phyloP scores from a whole-genome alignment of 164 flowering plant species.

The Hamamelis virginiana region DNA sequence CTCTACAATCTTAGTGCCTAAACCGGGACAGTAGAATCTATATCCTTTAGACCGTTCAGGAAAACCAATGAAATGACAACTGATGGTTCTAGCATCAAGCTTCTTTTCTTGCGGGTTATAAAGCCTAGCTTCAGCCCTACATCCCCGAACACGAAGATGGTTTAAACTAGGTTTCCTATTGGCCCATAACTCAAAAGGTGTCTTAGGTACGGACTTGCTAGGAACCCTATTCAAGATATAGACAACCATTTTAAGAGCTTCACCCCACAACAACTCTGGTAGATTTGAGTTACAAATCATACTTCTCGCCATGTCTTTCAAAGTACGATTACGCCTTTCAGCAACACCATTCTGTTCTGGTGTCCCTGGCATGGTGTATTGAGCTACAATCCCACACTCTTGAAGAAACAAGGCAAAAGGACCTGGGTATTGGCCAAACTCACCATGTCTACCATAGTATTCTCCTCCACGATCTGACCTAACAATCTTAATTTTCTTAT shows the following conservation, averaged over 20 bases:
- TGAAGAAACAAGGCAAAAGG: background rate
- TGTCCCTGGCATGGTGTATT: background rate
- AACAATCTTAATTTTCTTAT: background rate
- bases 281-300: background rate
- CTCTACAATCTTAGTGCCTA: background rate
- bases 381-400: too few relatives aligned
- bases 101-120: background rate
- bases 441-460: conserved; percentile 14
- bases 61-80: background rate
- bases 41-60: background rate
- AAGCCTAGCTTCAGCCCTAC: background rate
- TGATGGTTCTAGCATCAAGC: background rate
- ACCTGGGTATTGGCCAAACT: background rate
- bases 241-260: too few relatives aligned
- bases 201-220: background rate
- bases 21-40: background rate
- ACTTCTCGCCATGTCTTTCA: background rate
- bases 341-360: background rate
- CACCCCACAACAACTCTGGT: background rate
- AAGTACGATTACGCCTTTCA: background rate
- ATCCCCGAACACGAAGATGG: background rate
- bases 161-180: background rate
- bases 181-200: background rate
- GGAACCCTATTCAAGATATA: background rate
- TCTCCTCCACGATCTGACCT: conserved; percentile 13